phyloP scores from a whole-genome alignment of 805 yeast species.

The Isabelozyma rhagii region DNA sequence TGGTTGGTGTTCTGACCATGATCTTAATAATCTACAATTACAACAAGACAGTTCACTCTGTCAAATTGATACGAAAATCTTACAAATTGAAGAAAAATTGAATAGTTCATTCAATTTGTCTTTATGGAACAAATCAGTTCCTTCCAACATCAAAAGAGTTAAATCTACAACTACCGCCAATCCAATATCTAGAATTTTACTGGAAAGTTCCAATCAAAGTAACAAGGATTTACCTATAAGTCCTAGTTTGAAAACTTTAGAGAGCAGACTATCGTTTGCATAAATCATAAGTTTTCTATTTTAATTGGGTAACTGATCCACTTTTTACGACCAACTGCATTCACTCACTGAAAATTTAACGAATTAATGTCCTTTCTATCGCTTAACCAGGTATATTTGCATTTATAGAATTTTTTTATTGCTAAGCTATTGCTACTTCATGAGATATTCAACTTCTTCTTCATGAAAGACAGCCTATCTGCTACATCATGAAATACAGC shows the following conservation, averaged over 20 bases:
- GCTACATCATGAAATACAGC: too few relatives aligned
- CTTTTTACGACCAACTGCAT: background rate
- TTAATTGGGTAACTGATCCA: background rate
- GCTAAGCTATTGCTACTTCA: background rate
- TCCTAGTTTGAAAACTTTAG: constrained; percentile 33
- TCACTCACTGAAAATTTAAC: background rate
- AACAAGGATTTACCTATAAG: constrained; percentile 13
- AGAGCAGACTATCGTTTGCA: constrained; percentile 15
- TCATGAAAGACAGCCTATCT: too few relatives aligned
- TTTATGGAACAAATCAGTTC: constrained; percentile 8
- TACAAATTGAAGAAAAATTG: constrained; percentile 35
- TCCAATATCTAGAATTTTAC: background rate
- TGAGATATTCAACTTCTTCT: too few relatives aligned
- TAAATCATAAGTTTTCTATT: too few relatives aligned
- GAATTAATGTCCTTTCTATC: background rate
- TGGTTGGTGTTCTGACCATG: constrained; percentile 44
- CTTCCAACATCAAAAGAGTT: constrained; percentile 2
- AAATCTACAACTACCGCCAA: background rate
- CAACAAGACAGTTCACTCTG: constrained; percentile 35
- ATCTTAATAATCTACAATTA: constrained; percentile 35
- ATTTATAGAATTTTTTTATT: background rate
- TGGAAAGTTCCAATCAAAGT: background rate
- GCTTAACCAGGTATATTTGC: background rate
- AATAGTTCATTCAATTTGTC: constrained; percentile 25
- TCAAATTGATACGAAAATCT: constrained; percentile 36